These are phyloP conservation scores for Gossypium ekmanianum DNA, from an alignment of 345 rosid species.

Conservation along the genomic window DNA sequence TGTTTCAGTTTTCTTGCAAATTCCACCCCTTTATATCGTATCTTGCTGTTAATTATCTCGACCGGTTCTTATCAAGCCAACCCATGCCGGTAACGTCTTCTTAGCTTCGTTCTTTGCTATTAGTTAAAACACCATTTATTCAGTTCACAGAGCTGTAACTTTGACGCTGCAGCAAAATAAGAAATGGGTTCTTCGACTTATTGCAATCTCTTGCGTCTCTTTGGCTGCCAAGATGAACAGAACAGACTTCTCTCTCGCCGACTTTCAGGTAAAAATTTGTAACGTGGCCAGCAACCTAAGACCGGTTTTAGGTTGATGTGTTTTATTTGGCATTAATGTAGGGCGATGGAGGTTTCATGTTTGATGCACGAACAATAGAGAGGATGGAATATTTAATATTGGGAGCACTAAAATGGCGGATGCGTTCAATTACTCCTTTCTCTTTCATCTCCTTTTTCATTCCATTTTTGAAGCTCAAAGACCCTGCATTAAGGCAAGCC, in stretches of 20 bases:
- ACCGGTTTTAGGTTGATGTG: too few species aligned
- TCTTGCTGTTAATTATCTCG: slow-evolving; percentile 79
- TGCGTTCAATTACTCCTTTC: slow-evolving; percentile 85
- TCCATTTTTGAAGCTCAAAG: slow-evolving; percentile 45
- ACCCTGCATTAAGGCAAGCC: slow-evolving; percentile 39
- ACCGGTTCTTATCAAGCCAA: slow-evolving; percentile 67
- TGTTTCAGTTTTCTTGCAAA: slow-evolving; percentile 22
- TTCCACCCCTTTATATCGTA: slow-evolving; percentile 49
- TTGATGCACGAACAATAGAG: slow-evolving; percentile 49
- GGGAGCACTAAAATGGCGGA: slow-evolving; percentile 82
- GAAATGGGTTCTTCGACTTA: slow-evolving; percentile 59
- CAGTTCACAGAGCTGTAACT: neutral
- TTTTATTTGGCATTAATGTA: slow-evolving; percentile 1
- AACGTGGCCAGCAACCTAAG: too few species aligned
- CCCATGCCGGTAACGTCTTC: slow-evolving; percentile 16
- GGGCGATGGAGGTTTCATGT: slow-evolving; percentile 48
- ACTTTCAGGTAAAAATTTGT: slow-evolving; percentile 43
- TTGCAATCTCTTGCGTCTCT: slow-evolving; percentile 66
- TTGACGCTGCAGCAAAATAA: slow-evolving; percentile 38
- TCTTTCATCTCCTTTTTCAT: slow-evolving; percentile 58
- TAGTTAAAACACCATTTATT: neutral
- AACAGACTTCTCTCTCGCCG: slow-evolving; percentile 35
- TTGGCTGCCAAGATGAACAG: slow-evolving; percentile 74
- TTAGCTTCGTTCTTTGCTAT: neutral
- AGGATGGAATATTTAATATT: slow-evolving; percentile 71